phyloP scores from a whole-genome alignment of 2,329 filamentous ascomycete species.

The Aspergillus uvarum region DNA sequence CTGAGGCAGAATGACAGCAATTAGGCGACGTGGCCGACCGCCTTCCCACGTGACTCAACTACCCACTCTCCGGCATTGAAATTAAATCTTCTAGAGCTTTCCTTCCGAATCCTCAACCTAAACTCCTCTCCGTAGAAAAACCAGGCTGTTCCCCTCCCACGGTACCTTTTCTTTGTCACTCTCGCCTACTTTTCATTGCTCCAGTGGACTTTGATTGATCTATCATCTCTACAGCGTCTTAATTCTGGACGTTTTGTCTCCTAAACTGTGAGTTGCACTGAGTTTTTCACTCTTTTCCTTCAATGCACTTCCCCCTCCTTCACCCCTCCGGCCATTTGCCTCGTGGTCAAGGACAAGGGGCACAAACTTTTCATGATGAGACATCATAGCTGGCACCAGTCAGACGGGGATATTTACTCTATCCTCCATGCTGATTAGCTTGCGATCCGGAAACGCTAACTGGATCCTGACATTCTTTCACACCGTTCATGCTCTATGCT shows the following conservation, averaged over 20 bases:
- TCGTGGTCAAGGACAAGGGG: not conserved
- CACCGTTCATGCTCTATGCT: slow-evolving; percentile 2
- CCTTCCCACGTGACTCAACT: not conserved
- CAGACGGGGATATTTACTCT: slow-evolving; percentile 57
- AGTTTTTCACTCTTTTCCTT: slow-evolving; percentile 1
- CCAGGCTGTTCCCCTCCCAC: not conserved
- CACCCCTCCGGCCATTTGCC: not conserved
- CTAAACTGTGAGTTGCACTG: slow-evolving; percentile 22
- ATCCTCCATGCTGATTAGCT: slow-evolving; percentile 62
- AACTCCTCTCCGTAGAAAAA: slow-evolving; percentile 13
- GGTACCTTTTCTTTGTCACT: slow-evolving; percentile 16
- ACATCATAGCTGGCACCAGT: slow-evolving; percentile 65
- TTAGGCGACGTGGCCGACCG: not conserved
- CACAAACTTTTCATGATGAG: slow-evolving; percentile 52
- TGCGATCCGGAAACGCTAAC: slow-evolving; percentile 50
- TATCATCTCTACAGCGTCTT: slow-evolving; percentile 21
- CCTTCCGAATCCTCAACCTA: slow-evolving; percentile 28
- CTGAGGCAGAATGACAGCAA: not conserved
- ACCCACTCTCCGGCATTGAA: not conserved
- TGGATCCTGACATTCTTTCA: slow-evolving; percentile 32
- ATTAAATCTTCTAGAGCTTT: slow-evolving; percentile 40
- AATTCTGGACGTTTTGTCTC: slow-evolving; percentile 1
- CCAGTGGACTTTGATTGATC: slow-evolving; percentile 21
- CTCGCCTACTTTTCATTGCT: slow-evolving; percentile 11
- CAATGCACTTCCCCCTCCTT: not conserved